phyloP scores from a whole-genome alignment of 768 basidiomycete species.

The Panaeolus papilionaceus region DNA sequence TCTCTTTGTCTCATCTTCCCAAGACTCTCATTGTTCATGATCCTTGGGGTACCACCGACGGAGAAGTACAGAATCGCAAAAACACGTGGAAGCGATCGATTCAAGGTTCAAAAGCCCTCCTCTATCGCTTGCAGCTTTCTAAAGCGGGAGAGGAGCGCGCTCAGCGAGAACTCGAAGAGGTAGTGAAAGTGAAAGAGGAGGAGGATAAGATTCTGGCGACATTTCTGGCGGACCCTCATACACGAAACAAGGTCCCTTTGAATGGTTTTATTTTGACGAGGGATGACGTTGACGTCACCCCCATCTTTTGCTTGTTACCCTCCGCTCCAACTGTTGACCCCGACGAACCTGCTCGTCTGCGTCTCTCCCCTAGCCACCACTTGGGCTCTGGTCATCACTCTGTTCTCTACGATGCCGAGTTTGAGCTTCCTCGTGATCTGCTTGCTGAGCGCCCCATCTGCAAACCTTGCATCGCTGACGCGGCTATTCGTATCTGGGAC shows the following conservation, averaged over 20 bases:
- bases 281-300: slow-evolving; percentile 17
- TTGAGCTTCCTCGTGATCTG: slow-evolving; percentile 54
- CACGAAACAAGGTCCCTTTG: not conserved
- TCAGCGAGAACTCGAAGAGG: not conserved
- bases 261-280: not conserved
- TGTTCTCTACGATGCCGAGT: slow-evolving; percentile 53
- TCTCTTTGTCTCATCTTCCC: slow-evolving; percentile 33
- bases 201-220: not conserved
- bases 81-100: slow-evolving; percentile 1
- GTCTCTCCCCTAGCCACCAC: slow-evolving; percentile 43
- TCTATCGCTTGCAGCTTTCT: slow-evolving; percentile 18
- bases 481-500: slow-evolving; percentile 28
- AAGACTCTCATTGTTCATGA: slow-evolving; percentile 33
- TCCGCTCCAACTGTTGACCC: slow-evolving; percentile 30
- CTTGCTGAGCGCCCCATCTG: slow-evolving; percentile 44
- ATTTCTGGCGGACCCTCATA: slow-evolving; percentile 5
- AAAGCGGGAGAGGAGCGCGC: slow-evolving; percentile 3
- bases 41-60: slow-evolving; percentile 25
- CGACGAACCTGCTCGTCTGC: slow-evolving; percentile 52
- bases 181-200: not conserved
- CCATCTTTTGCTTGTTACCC: slow-evolving; percentile 36
- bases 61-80: not conserved
- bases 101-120: not conserved
- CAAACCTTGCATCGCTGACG: slow-evolving; percentile 41
- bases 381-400: slow-evolving; percentile 61